These are phyloP conservation scores for Apiospora hydei DNA, from an alignment of 2,329 filamentous ascomycete genomes.

Conservation along the genomic window DNA sequence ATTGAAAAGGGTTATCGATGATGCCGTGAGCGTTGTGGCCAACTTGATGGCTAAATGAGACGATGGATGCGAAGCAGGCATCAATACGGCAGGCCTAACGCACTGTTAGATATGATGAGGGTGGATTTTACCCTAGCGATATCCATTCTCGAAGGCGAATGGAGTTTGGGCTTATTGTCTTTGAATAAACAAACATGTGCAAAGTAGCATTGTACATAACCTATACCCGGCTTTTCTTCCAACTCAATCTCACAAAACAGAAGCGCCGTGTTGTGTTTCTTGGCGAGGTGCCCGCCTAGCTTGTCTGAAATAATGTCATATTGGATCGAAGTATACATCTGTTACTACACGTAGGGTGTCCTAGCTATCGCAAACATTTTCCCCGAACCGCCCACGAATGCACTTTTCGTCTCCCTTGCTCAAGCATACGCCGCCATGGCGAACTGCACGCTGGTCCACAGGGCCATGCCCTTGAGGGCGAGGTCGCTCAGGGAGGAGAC, in stretches of 20 bases:
- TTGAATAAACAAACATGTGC: no score
- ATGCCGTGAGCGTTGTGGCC: background rate
- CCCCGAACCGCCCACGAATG: background rate
- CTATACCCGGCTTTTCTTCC: background rate
- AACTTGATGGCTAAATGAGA: background rate
- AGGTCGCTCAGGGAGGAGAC: constrained; percentile 46
- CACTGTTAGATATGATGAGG: background rate
- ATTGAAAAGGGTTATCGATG: background rate
- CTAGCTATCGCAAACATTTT: background rate
- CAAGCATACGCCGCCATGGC: constrained; percentile 40
- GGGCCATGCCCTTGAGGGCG: constrained; percentile 51
- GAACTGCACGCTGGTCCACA: constrained; percentile 50
- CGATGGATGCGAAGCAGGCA: background rate
- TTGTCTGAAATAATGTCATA: no score
- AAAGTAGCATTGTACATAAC: background rate
- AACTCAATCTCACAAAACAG: background rate
- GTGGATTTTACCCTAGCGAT: background rate
- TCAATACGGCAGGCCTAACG: background rate
- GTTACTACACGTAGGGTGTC: background rate
- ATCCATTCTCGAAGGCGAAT: background rate
- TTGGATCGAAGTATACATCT: background rate
- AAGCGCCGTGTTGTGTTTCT: background rate
- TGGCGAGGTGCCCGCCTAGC: background rate
- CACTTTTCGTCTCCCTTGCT: background rate
- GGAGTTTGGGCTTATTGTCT: constrained; percentile 8